Conservation (phyloP, 768 basidiomycete genomes). For the Collybiopsis confluens region DNA sequence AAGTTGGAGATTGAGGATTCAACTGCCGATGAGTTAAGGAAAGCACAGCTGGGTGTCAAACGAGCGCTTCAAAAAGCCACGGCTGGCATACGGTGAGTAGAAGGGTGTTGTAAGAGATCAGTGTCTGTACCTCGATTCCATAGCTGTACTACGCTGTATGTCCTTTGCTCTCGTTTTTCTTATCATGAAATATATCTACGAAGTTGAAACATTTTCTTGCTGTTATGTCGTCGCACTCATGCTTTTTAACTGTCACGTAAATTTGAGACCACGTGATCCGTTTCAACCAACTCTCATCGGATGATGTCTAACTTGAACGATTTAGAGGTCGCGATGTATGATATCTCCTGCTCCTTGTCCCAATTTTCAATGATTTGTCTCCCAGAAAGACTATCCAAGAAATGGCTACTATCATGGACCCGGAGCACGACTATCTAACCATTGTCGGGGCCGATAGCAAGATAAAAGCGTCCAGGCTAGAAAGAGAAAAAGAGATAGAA, state of each 20-base stretch:
- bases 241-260: no score
- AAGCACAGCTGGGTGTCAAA: conserved; percentile 93
- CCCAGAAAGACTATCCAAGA: conserved; percentile 62
- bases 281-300: no score
- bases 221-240: no score
- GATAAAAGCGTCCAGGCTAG: conserved; percentile 52
- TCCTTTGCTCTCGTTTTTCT: not conserved
- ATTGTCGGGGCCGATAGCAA: conserved; percentile 72
- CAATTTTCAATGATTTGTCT: not conserved
- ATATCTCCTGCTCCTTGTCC: conserved; percentile 9
- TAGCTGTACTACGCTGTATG: conserved; percentile 3
- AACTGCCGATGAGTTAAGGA: conserved; percentile 89
- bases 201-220: no score
- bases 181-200: no score
- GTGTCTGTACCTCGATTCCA: not conserved
- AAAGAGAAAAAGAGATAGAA: conserved; percentile 63
- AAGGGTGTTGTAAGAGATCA: conserved; percentile 2
- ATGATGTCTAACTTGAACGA: conserved; percentile 34
- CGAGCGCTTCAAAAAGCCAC: conserved; percentile 98
- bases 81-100: conserved; percentile 72
- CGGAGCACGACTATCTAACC: conserved; percentile 73
- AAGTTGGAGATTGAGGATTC: conserved; percentile 98
- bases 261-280: no score
- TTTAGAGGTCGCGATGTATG: conserved; percentile 43
- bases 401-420: conserved; percentile 71